A percentile compares a stretch with the other conserved stretches of the same genome.
Evolutionary conservation across 1,139 yeast species (phyloP).

Genomic region (Saccharomyces hybrid): DNA sequence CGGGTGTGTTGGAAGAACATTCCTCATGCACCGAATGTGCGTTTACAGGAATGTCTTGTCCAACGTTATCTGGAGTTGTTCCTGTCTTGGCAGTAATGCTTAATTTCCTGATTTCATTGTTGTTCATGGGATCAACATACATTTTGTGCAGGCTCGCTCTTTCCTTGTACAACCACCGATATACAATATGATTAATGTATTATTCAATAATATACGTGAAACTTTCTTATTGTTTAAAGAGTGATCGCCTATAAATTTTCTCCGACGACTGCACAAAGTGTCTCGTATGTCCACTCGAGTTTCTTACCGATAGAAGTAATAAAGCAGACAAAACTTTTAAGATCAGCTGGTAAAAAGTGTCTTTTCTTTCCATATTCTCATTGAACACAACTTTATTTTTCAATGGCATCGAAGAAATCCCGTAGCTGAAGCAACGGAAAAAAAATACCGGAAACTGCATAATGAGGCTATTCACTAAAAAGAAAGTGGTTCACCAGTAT

Average conservation of each 20-base stretch:
- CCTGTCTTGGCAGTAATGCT: constrained; percentile 7
- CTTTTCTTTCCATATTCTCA: neutral
- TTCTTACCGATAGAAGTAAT: neutral
- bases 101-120: constrained; percentile 18
- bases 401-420: neutral
- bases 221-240: neutral
- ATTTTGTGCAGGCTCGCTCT: constrained; percentile 6
- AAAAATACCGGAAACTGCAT: neutral
- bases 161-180: constrained; percentile 1
- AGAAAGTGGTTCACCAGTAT: neutral
- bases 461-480: neutral
- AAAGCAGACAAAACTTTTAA: neutral
- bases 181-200: constrained; percentile 8
- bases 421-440: neutral
- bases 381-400: neutral
- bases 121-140: constrained; percentile 24
- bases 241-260: neutral
- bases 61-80: neutral
- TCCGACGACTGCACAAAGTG: neutral
- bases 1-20: neutral
- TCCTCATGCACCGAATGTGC: neutral
- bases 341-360: neutral
- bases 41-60: neutral
- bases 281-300: neutral
- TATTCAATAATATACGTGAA: neutral